A percentile compares a stretch with the other conserved stretches of the same genome.
These are phyloP conservation scores for Penicillium alfredii DNA, from an alignment of 495 filamentous ascomycete species.

Conservation along the genomic window DNA sequence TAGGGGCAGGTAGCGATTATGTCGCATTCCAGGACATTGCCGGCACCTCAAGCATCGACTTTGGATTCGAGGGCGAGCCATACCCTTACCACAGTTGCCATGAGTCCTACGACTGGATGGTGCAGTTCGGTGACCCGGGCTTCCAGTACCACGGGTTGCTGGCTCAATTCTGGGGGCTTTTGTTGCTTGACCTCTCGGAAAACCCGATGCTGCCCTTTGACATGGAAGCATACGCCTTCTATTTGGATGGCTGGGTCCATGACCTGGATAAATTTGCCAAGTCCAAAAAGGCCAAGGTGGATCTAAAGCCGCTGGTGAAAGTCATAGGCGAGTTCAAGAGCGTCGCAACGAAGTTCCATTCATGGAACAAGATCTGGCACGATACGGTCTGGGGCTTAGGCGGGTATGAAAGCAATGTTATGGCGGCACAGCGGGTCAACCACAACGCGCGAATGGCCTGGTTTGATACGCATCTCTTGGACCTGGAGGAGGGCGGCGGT, in stretches of 20 bases:
- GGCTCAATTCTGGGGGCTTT: conserved; percentile 69
- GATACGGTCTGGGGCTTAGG: conserved; percentile 55
- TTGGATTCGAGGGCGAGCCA: conserved; percentile 64
- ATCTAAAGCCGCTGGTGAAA: conserved; percentile 52
- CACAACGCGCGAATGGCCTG: conserved; percentile 67
- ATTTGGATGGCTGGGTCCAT: conserved; percentile 53
- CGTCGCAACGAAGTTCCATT: conserved; percentile 59
- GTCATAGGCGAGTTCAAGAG: conserved; percentile 54
- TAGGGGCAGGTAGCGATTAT: conserved; percentile 82
- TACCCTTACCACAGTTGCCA: conserved; percentile 82
- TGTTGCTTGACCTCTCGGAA: conserved; percentile 83
- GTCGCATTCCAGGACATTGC: conserved; percentile 90
- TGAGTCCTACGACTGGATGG: conserved; percentile 86
- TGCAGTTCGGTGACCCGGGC: conserved; percentile 66
- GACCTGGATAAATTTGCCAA: conserved; percentile 63
- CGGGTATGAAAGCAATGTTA: conserved; percentile 62
- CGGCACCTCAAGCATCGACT: conserved; percentile 84
- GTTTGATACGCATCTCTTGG: conserved; percentile 80
- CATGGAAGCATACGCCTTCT: conserved; percentile 65
- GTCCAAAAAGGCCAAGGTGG: conserved; percentile 45
- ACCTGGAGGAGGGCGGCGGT: conserved; percentile 62
- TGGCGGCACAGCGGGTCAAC: conserved; percentile 57
- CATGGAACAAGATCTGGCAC: conserved; percentile 71
- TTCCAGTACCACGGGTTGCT: conserved; percentile 78
- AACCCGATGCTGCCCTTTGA: conserved; percentile 78